These are phyloP conservation scores for Halenospora varia DNA, from an alignment of 495 filamentous ascomycete species.

Conservation along the genomic window DNA sequence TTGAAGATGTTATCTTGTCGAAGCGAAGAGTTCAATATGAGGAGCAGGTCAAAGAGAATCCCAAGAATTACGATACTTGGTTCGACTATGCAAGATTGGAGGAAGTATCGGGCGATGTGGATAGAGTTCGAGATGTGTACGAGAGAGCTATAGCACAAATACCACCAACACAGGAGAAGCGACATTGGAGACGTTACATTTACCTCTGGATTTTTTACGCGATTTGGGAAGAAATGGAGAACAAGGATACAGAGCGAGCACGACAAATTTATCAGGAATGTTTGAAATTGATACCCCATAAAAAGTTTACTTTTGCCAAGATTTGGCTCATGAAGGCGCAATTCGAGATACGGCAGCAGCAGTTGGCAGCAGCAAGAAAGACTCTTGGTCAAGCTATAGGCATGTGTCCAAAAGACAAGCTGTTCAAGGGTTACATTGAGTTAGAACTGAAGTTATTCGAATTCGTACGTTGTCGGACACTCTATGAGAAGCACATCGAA, in stretches of 20 bases:
- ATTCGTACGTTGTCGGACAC: slow-evolving; percentile 80
- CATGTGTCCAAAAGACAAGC: slow-evolving; percentile 90
- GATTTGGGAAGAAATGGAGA: slow-evolving; percentile 85
- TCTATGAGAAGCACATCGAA: slow-evolving; percentile 90
- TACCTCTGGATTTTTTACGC: slow-evolving; percentile 99
- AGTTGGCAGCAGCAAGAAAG: slow-evolving; percentile 77
- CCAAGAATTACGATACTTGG: slow-evolving; percentile 94
- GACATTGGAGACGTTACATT: slow-evolving; percentile 95
- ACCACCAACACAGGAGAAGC: slow-evolving; percentile 92
- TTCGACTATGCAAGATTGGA: slow-evolving; percentile 93
- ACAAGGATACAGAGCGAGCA: slow-evolving; percentile 73
- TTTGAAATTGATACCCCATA: slow-evolving; percentile 84
- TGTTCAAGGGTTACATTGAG: slow-evolving; percentile 91
- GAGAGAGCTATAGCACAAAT: slow-evolving; percentile 95
- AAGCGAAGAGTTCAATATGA: slow-evolving; percentile 94
- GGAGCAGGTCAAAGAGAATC: slow-evolving; percentile 86
- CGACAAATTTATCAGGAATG: slow-evolving; percentile 89
- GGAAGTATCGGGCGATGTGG: slow-evolving; percentile 73
- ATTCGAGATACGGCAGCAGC: slow-evolving; percentile 85
- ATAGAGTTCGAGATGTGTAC: slow-evolving; percentile 86
- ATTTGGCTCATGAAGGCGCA: slow-evolving; percentile 92
- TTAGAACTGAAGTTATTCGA: slow-evolving; percentile 90
- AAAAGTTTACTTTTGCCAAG: slow-evolving; percentile 96
- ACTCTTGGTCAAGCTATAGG: slow-evolving; percentile 86
- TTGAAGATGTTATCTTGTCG: slow-evolving; percentile 92